phyloP scores from a whole-genome alignment of 768 basidiomycete species.

The Lactarius psammicola region DNA sequence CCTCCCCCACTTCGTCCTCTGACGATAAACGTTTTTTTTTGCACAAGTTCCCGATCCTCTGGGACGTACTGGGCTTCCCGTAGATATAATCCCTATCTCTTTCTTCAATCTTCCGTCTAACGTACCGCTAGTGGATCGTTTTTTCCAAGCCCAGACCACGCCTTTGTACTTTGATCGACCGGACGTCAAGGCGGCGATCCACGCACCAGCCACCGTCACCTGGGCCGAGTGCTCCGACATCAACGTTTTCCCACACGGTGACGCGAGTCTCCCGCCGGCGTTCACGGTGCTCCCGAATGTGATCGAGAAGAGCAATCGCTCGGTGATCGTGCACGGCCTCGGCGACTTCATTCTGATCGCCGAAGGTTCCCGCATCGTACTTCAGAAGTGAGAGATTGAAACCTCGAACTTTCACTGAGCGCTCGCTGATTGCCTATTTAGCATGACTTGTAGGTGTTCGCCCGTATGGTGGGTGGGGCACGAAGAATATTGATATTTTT shows the following conservation, averaged over 20 bases:
- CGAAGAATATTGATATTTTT: constrained; percentile 25
- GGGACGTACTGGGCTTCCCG: constrained; percentile 84
- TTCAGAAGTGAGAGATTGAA: constrained; percentile 39
- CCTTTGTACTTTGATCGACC: constrained; percentile 69
- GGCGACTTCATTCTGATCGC: constrained; percentile 74
- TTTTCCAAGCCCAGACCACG: constrained; percentile 46
- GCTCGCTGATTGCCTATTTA: background rate
- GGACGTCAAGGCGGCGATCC: constrained; percentile 69
- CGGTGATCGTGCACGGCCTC: constrained; percentile 69
- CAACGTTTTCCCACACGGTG: constrained; percentile 61
- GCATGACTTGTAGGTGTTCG: constrained; percentile 26
- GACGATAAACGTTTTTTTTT: background rate
- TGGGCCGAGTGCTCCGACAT: constrained; percentile 66
- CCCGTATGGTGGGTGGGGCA: constrained; percentile 1
- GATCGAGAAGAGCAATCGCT: constrained; percentile 70
- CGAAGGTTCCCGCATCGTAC: constrained; percentile 49
- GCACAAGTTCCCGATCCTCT: constrained; percentile 56
- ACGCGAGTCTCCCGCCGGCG: constrained; percentile 58
- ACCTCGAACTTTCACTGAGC: background rate
- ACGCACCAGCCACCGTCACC: constrained; percentile 58
- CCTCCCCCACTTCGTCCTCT: constrained; percentile 3
- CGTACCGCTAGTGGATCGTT: constrained; percentile 49
- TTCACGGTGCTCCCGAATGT: constrained; percentile 69
- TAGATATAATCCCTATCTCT: constrained; percentile 36
- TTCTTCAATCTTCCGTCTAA: background rate